phyloP scores from a whole-genome alignment of 805 yeast genomes.

The Candida xiaguanensis region DNA sequence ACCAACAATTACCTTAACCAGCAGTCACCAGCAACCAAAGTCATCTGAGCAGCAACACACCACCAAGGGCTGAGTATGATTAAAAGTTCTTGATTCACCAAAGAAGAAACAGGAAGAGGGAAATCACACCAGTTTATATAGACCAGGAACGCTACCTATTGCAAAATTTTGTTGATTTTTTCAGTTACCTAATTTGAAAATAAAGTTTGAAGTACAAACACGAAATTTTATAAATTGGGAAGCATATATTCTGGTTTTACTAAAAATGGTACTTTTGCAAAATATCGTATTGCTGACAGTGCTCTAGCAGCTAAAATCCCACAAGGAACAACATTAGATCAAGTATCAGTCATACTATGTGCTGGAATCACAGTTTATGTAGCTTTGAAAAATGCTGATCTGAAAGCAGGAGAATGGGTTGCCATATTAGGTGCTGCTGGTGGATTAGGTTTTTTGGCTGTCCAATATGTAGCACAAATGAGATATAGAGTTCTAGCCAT shows the following conservation, averaged over 20 bases:
- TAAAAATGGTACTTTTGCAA: slow-evolving; percentile 68
- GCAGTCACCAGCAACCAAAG: too few species aligned
- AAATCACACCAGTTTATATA: too few species aligned
- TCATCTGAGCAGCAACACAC: too few species aligned
- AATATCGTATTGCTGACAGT: slow-evolving; percentile 63
- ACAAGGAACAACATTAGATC: slow-evolving; percentile 49
- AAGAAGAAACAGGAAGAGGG: too few species aligned
- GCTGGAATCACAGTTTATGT: slow-evolving; percentile 69
- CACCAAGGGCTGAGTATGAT: too few species aligned
- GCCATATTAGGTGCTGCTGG: slow-evolving; percentile 79
- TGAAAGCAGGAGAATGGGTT: slow-evolving; percentile 68
- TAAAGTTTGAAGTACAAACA: too few species aligned
- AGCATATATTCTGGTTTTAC: slow-evolving; percentile 79
- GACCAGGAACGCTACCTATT: too few species aligned
- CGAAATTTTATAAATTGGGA: too few species aligned
- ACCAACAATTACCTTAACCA: too few species aligned
- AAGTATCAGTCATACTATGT: slow-evolving; percentile 61
- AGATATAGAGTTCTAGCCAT: slow-evolving; percentile 66
- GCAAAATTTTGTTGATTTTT: too few species aligned
- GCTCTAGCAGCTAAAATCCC: slow-evolving; percentile 61
- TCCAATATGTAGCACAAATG: slow-evolving; percentile 74
- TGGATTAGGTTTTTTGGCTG: slow-evolving; percentile 73
- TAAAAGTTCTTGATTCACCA: too few species aligned
- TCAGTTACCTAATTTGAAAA: too few species aligned
- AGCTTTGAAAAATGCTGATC: slow-evolving; percentile 58